Conservation (phyloP, 495 filamentous ascomycete species). For the Neurospora sp. region DNA sequence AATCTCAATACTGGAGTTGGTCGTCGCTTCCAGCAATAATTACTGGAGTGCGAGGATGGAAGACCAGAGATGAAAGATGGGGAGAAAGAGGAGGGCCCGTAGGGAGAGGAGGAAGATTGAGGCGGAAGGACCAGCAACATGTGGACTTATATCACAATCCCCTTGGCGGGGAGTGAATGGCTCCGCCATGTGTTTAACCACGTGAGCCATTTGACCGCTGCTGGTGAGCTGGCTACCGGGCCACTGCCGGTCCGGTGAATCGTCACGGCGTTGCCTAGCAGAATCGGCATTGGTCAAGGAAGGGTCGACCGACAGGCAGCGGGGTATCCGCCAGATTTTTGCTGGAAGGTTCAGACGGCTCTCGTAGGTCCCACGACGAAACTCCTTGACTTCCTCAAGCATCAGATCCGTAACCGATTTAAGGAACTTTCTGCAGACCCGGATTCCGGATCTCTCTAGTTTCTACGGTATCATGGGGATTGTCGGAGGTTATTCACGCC, state of each 20-base stretch:
- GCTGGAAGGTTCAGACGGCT: background rate
- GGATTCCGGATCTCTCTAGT: background rate
- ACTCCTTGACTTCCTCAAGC: background rate
- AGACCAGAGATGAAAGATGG: background rate
- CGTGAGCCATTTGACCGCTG: background rate
- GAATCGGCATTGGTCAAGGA: background rate
- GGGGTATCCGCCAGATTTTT: background rate
- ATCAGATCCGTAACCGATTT: too few relatives aligned
- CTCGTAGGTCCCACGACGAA: background rate
- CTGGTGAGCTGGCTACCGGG: background rate
- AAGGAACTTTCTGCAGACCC: background rate
- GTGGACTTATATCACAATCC: background rate
- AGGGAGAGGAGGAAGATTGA: background rate
- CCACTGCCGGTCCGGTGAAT: background rate
- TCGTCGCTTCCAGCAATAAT: background rate
- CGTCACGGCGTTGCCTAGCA: background rate
- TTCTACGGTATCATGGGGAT: background rate
- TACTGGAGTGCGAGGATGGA: background rate
- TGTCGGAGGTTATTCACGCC: background rate
- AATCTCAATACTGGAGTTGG: background rate
- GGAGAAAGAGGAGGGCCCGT: background rate
- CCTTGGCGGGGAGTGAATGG: background rate
- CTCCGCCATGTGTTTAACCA: fast-evolving
- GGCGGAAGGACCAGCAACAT: background rate
- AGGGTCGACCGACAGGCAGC: background rate